Percentiles rank a stretch among this genome's conserved stretches.
These are phyloP conservation scores for Kwoniella dendrophila DNA, from an alignment of 768 basidiomycete genomes.

Conservation along the genomic window DNA sequence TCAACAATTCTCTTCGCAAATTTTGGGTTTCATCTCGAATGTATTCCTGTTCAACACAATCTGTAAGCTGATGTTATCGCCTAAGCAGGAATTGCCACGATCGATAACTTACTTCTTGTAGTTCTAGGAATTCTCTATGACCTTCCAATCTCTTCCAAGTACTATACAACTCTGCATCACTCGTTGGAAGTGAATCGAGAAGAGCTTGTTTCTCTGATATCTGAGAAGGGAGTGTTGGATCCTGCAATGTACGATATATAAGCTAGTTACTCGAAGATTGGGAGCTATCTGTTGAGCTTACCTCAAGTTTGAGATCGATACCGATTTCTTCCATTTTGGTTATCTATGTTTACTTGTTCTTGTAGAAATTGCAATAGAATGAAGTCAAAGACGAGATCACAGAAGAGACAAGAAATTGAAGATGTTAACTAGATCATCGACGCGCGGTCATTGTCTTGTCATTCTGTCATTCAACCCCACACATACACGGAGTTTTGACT, in stretches of 20 bases:
- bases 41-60: conserved; percentile 70
- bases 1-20: conserved; percentile 94
- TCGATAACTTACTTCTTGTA: conserved; percentile 56
- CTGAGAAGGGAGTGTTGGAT: conserved; percentile 84
- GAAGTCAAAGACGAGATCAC: neutral
- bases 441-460: too few species aligned
- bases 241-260: conserved; percentile 60
- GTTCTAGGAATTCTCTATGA: conserved; percentile 86
- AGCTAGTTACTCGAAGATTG: neutral
- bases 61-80: neutral
- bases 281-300: conserved; percentile 1
- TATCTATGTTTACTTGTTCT: conserved; percentile 3
- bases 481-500: neutral
- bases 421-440: too few species aligned
- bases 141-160: conserved; percentile 96
- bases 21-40: conserved; percentile 99
- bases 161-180: conserved; percentile 83
- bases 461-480: neutral
- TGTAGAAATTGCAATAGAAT: neutral
- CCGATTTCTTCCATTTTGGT: conserved; percentile 35
- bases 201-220: conserved; percentile 86
- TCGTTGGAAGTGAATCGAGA: conserved; percentile 76
- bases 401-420: neutral
- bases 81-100: conserved; percentile 11
- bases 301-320: conserved; percentile 37